These are phyloP conservation scores for Byssoonygena ceratinophila DNA, from an alignment of 2,329 filamentous ascomycete species.

Conservation along the genomic window DNA sequence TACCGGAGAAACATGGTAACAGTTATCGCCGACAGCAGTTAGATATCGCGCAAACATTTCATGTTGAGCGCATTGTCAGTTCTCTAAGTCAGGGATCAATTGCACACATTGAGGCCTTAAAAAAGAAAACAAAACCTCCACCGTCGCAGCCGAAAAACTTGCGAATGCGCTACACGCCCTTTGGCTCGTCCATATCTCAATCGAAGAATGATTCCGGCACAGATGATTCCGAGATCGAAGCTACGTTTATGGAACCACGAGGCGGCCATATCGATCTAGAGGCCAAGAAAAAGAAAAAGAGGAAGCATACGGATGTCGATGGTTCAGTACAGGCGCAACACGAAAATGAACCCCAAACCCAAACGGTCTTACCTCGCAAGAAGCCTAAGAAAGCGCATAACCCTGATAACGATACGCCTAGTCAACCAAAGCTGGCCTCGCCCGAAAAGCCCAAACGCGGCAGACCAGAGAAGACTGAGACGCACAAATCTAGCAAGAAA, in stretches of 20 bases:
- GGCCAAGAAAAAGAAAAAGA: conserved; percentile 30
- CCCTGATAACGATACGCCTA: neutral
- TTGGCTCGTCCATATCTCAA: conserved; percentile 27
- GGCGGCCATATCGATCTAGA: conserved; percentile 22
- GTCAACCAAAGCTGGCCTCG: neutral
- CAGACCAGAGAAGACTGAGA: conserved; percentile 6
- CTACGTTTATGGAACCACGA: conserved; percentile 26
- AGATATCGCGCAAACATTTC: conserved; percentile 20
- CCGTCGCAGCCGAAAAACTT: conserved; percentile 35
- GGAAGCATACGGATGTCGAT: conserved; percentile 6
- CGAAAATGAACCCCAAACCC: conserved; percentile 16
- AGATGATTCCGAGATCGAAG: conserved; percentile 30
- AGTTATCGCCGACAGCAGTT: conserved; percentile 23
- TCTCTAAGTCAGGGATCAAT: conserved; percentile 2
- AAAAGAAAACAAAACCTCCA: conserved; percentile 26
- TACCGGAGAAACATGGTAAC: conserved; percentile 30
- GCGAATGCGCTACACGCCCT: conserved; percentile 38
- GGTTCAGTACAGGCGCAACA: neutral
- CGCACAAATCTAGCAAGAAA: conserved; percentile 29
- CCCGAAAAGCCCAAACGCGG: conserved; percentile 4
- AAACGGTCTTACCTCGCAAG: conserved; percentile 24
- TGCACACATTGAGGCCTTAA: conserved; percentile 6
- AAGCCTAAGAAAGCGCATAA: conserved; percentile 31
- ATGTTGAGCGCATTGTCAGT: conserved; percentile 17
- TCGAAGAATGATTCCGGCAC: conserved; percentile 31